Percentiles rank a stretch among this genome's conserved stretches.
Conservation (phyloP, 1,284 basidiomycete species). For the Ganoderma meredithae region DNA sequence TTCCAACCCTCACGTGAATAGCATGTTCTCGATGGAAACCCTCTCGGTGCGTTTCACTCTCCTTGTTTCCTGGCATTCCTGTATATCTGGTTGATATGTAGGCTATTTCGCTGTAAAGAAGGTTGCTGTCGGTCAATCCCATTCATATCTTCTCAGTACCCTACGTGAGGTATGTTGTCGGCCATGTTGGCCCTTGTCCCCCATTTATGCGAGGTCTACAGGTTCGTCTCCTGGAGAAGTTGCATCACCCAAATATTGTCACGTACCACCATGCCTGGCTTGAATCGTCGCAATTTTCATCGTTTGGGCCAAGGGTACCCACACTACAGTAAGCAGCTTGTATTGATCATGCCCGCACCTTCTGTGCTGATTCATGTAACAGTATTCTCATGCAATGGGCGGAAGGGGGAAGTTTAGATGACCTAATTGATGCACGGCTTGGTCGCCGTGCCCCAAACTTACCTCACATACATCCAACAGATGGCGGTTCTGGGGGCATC, state of each 20-base stretch:
- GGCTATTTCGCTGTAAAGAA: conserved; percentile 94
- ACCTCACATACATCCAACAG: conserved; percentile 35
- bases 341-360: not conserved
- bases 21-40: conserved; percentile 84
- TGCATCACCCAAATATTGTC: conserved; percentile 92
- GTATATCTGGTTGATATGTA: conserved; percentile 35
- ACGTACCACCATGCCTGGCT: conserved; percentile 97
- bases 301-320: conserved; percentile 84
- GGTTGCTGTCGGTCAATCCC: conserved; percentile 91
- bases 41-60: conserved; percentile 57
- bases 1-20: conserved; percentile 39
- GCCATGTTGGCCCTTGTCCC: no score
- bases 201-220: conserved; percentile 36
- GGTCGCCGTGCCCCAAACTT: conserved; percentile 46
- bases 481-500: conserved; percentile 24
- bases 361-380: conserved; percentile 15
- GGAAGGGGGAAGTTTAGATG: conserved; percentile 84
- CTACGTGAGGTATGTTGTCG: conserved; percentile 69
- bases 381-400: conserved; percentile 95
- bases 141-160: conserved; percentile 83
- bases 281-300: conserved; percentile 83
- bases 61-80: conserved; percentile 5
- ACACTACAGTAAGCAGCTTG: conserved; percentile 70
- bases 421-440: conserved; percentile 81
- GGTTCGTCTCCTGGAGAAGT: conserved; percentile 84